Evolutionary conservation across 805 yeast species (phyloP).

Genomic region (Starmerella bacillaris): DNA sequence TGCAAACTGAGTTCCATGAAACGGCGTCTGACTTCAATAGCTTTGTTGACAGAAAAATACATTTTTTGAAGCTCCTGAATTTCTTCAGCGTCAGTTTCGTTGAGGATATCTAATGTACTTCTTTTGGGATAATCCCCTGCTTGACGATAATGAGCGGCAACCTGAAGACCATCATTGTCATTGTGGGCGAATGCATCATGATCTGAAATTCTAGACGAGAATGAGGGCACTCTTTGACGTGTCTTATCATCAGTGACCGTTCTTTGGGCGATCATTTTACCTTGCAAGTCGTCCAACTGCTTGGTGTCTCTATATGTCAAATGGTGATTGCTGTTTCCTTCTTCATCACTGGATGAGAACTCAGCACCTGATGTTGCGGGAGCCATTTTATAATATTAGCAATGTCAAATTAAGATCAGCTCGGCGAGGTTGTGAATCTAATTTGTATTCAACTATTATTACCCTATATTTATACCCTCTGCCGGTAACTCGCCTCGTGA

Average conservation of each 20-base stretch:
- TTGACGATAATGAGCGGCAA: slow-evolving; percentile 4
- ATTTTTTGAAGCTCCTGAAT: slow-evolving; percentile 23
- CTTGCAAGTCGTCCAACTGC: slow-evolving; percentile 12
- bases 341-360: slow-evolving; percentile 3
- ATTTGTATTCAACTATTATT: no score
- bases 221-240: not conserved
- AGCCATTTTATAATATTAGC: not conserved
- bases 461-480: no score
- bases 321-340: slow-evolving; percentile 10
- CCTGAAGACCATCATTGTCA: not conserved
- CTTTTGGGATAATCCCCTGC: slow-evolving; percentile 2
- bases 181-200: not conserved
- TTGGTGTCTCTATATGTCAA: slow-evolving; percentile 16
- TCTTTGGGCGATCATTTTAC: slow-evolving; percentile 17
- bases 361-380: not conserved
- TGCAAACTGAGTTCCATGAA: slow-evolving; percentile 61
- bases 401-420: not conserved
- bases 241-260: slow-evolving; percentile 4
- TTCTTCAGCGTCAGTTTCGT: slow-evolving; percentile 17
- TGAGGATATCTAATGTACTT: slow-evolving; percentile 12
- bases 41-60: slow-evolving; percentile 26
- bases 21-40: slow-evolving; percentile 58
- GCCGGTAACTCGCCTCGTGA: no score
- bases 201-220: not conserved
- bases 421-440: not conserved